Evolutionary conservation across 2,329 filamentous ascomycete genomes (phyloP).

Genomic region (Huntiella omanensis): DNA sequence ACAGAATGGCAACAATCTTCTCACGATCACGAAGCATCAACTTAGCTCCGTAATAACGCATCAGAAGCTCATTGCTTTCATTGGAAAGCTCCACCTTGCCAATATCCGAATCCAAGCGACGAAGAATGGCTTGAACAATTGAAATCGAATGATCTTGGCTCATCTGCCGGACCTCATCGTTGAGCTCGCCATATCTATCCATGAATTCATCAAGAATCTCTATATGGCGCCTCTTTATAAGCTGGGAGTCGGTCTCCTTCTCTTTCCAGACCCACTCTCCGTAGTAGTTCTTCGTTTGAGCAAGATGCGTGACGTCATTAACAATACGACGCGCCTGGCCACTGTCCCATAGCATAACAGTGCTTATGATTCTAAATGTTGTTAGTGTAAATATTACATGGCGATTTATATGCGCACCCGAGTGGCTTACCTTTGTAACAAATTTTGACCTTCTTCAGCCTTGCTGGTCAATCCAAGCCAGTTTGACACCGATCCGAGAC

Average conservation of each 20-base stretch:
- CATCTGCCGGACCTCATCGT: conserved; percentile 36
- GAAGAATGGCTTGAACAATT: conserved; percentile 48
- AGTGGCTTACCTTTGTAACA: conserved; percentile 38
- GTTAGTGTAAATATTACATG: conserved; percentile 8
- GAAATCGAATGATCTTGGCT: conserved; percentile 35
- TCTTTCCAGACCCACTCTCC: conserved; percentile 2
- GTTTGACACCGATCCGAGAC: conserved; percentile 54
- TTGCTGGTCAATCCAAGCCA: conserved; percentile 57
- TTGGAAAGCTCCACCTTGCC: conserved; percentile 4
- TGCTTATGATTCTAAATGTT: conserved; percentile 44
- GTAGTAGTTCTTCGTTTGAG: background rate
- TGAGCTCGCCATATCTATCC: conserved; percentile 30
- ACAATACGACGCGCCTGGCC: conserved; percentile 36
- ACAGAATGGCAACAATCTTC: conserved; percentile 46
- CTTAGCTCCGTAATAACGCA: conserved; percentile 39
- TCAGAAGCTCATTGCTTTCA: conserved; percentile 7
- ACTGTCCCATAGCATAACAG: conserved; percentile 55
- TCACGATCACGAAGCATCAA: conserved; percentile 57
- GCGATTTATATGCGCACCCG: background rate
- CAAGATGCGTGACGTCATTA: background rate
- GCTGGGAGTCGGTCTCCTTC: background rate
- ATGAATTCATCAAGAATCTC: conserved; percentile 41
- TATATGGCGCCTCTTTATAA: conserved; percentile 34
- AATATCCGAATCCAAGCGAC: conserved; percentile 27
- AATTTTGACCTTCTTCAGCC: conserved; percentile 61